A percentile compares a stretch with the other conserved stretches of the same genome.
phyloP scores from a whole-genome alignment of 2,329 filamentous ascomycete species.

The Colletotrichum plurivorum region DNA sequence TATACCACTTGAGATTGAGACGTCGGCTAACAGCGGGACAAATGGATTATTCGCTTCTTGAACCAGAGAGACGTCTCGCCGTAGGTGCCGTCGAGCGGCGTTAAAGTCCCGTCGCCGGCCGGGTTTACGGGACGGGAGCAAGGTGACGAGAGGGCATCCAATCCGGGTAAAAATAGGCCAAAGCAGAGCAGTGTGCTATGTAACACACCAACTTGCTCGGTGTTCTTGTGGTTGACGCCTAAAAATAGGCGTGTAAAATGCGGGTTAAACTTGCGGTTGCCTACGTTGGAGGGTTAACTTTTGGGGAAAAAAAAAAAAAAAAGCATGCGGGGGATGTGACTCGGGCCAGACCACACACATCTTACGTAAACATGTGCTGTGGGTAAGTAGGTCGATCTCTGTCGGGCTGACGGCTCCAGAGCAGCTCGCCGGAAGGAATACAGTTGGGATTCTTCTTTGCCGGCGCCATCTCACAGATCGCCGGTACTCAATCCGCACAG shows the following conservation, averaged over 20 bases:
- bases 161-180: conserved; percentile 11
- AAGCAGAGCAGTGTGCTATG: background rate
- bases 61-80: too few species aligned
- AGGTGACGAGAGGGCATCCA: background rate
- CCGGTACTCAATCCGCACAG: background rate
- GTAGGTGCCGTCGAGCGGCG: background rate
- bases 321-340: background rate
- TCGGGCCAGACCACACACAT: conserved; percentile 16
- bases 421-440: background rate
- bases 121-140: background rate
- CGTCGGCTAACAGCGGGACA: too few species aligned
- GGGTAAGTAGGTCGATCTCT: conserved; percentile 32
- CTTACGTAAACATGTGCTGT: conserved; percentile 1
- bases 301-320: background rate
- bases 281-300: background rate
- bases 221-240: conserved; percentile 2
- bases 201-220: background rate
- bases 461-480: conserved; percentile 1
- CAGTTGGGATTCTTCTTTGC: background rate
- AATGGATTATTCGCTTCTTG: too few species aligned
- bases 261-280: conserved; percentile 11
- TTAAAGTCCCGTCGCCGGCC: background rate
- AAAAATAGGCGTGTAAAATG: conserved; percentile 8
- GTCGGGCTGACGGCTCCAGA: conserved; percentile 17
- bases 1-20: too few species aligned